Conservation (phyloP, 2,329 filamentous ascomycete species). For the Dactylellina haptotyla region DNA sequence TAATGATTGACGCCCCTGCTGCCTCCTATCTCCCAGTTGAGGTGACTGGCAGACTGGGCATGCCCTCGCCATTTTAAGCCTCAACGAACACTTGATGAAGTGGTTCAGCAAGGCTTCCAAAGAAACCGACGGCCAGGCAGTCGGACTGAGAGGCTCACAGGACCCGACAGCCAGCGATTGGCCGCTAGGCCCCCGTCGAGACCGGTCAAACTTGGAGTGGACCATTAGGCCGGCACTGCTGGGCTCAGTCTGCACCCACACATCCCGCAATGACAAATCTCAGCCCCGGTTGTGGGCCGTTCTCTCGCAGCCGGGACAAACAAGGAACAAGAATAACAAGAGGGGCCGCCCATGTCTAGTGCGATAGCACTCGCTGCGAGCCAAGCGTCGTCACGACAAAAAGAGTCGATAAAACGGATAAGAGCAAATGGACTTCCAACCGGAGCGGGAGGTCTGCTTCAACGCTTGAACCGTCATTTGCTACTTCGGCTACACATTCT, state of each 20-base stretch:
- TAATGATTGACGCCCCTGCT: conserved; percentile 10
- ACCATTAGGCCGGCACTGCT: conserved; percentile 18
- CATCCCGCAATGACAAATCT: conserved; percentile 53
- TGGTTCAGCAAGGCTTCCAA: conserved; percentile 31
- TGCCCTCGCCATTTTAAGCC: conserved; percentile 33
- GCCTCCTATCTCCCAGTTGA: not conserved
- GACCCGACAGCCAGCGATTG: conserved; percentile 17
- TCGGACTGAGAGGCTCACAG: conserved; percentile 23
- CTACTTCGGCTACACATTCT: not conserved
- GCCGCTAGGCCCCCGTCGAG: conserved; percentile 30
- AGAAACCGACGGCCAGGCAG: conserved; percentile 29
- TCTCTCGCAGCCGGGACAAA: conserved; percentile 15
- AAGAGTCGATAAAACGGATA: conserved; percentile 31
- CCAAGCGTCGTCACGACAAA: conserved; percentile 24
- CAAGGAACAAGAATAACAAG: conserved; percentile 38
- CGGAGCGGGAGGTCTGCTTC: conserved; percentile 4
- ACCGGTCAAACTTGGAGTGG: conserved; percentile 1
- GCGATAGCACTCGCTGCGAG: conserved; percentile 39
- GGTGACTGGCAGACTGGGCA: not conserved
- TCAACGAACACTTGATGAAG: conserved; percentile 7
- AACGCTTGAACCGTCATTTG: not conserved
- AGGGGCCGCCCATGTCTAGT: conserved; percentile 31
- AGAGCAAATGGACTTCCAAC: conserved; percentile 18
- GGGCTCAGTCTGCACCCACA: too few species aligned
- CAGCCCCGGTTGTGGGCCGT: not conserved